Conservation (phyloP, 2,329 filamentous ascomycete genomes). For the Fusarium sp. region DNA sequence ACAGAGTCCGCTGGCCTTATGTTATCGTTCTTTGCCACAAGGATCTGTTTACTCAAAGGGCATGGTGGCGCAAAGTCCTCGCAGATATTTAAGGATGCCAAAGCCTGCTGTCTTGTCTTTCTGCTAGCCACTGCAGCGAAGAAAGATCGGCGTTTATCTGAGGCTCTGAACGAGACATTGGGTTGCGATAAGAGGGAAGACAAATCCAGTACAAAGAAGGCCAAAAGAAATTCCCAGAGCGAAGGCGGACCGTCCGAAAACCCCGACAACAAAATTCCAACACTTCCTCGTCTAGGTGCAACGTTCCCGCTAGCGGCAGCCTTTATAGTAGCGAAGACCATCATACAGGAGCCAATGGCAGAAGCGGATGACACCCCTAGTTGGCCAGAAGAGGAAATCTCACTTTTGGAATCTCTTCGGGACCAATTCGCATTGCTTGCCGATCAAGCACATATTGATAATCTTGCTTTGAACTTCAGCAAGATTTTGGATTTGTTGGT, state of each 20-base stretch:
- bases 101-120: constrained; percentile 40
- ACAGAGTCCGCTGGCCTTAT: constrained; percentile 21
- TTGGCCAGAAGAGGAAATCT: constrained; percentile 42
- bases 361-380: constrained; percentile 6
- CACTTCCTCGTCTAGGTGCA: constrained; percentile 34
- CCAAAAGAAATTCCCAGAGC: background rate
- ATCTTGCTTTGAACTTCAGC: constrained; percentile 36
- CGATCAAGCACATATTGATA: constrained; percentile 35
- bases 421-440: constrained; percentile 32
- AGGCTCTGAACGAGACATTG: constrained; percentile 31
- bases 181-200: constrained; percentile 3
- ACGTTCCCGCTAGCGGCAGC: constrained; percentile 40
- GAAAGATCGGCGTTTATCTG: constrained; percentile 23
- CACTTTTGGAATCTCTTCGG: constrained; percentile 40
- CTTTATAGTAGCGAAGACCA: constrained; percentile 35
- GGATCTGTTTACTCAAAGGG: constrained; percentile 30
- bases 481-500: constrained; percentile 30
- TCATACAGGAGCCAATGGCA: constrained; percentile 33
- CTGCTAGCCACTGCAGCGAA: constrained; percentile 34
- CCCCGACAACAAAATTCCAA: constrained; percentile 11
- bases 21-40: constrained; percentile 40
- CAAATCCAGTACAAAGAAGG: background rate
- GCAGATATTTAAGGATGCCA: constrained; percentile 34
- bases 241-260: constrained; percentile 4
- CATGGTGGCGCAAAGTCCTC: constrained; percentile 8